Evolutionary conservation across 2,329 filamentous ascomycete genomes (phyloP).

Genomic region (Penicillium sp.): DNA sequence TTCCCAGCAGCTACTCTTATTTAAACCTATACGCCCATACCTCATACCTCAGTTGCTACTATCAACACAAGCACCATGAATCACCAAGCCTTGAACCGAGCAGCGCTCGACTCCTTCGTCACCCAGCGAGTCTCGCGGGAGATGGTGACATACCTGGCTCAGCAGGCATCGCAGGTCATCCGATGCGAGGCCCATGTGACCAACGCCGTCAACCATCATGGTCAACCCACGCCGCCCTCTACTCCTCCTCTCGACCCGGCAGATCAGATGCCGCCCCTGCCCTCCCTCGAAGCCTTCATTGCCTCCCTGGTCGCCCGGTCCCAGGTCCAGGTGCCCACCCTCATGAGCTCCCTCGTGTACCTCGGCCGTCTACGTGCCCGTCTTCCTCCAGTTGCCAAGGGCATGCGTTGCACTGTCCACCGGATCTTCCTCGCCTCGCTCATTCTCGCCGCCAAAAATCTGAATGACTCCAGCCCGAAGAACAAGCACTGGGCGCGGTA

Average conservation of each 20-base stretch:
- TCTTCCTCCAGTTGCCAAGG: conserved; percentile 90
- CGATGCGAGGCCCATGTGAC: conserved; percentile 51
- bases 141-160: conserved; percentile 47
- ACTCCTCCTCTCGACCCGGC: conserved; percentile 52
- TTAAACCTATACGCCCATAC: not conserved
- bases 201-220: conserved; percentile 40
- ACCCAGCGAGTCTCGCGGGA: conserved; percentile 45
- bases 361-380: conserved; percentile 76
- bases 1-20: not conserved
- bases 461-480: conserved; percentile 98
- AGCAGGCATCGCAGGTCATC: conserved; percentile 47
- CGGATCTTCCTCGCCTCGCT: conserved; percentile 80
- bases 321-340: conserved; percentile 92
- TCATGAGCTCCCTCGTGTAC: conserved; percentile 97
- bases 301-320: conserved; percentile 83
- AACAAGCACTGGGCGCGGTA: conserved; percentile 99
- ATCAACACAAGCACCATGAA: conserved; percentile 11
- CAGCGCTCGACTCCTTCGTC: conserved; percentile 47
- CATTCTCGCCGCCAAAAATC: conserved; percentile 80
- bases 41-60: not conserved
- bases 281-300: conserved; percentile 86
- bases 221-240: conserved; percentile 57
- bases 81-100: conserved; percentile 33
- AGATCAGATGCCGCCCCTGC: conserved; percentile 52
- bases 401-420: conserved; percentile 92